Conservation (phyloP, 2,329 filamentous ascomycete species). For the Aspergillus glaucus region DNA sequence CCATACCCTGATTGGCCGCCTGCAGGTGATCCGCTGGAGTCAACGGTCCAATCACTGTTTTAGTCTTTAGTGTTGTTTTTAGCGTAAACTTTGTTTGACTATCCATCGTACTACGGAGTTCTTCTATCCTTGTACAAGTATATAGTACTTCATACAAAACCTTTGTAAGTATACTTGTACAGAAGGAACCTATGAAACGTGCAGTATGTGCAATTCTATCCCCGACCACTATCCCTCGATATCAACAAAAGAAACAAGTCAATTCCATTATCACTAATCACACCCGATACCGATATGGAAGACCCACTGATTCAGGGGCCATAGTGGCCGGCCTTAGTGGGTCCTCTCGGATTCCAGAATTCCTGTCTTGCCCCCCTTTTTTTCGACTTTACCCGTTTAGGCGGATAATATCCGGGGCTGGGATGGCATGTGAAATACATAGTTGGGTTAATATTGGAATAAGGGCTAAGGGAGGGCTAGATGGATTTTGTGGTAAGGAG, state of each 20-base stretch:
- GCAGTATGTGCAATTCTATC: too few relatives aligned
- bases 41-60: constrained; percentile 1
- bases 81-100: neutral
- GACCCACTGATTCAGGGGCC: neutral
- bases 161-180: too few relatives aligned
- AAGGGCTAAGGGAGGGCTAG: neutral
- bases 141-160: too few relatives aligned
- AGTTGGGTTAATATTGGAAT: neutral
- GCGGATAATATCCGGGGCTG: neutral
- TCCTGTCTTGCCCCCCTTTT: neutral
- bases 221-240: too few relatives aligned
- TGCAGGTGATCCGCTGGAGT: constrained; percentile 1
- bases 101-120: neutral
- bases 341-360: neutral
- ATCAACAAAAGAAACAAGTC: too few relatives aligned
- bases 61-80: neutral
- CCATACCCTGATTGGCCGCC: neutral
- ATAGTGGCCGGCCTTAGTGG: neutral
- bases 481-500: neutral
- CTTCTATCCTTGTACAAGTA: too few relatives aligned
- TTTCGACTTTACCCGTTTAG: neutral
- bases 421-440: neutral
- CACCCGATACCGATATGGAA: neutral
- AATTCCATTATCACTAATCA: too few relatives aligned
- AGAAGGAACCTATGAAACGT: too few relatives aligned